Base-by-base conservation (phyloP, 2,329 filamentous ascomycete species). In the Emericellopsis atlantica region DNA sequence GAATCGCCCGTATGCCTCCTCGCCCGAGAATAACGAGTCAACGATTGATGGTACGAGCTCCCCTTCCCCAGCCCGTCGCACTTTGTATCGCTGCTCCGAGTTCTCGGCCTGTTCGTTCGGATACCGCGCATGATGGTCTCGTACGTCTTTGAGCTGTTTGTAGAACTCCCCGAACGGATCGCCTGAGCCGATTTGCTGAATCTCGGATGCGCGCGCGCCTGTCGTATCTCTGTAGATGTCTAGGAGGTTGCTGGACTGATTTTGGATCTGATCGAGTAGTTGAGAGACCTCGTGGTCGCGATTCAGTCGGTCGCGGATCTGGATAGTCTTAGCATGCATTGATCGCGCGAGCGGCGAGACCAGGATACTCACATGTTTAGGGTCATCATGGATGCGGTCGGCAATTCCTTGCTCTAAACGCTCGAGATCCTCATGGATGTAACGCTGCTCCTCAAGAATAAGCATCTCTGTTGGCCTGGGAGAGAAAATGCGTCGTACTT, bases 81-180 rank as follows among this genome's bases (percentile, higher is more conserved):
- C 73, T 59, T 88, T 87, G 67, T 98, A 98, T 31, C 89, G 84
- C 50, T 82, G 78, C 64, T 98, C 93, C 12, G 95, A 78, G 52
- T 96, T 95, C 61, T 98, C 92, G 37, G 94, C 85, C 24, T 85
- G 87, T 57, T 95, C 87, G 62, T 94, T 93, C 1, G 90, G 90
- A 54, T 98, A 95, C 51, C 83, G 79, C 44, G 81, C 76, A 60
- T 98, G 89, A 57, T 94, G 93, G 37, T 84, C 79, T 54, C 88
- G 92, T 53, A 95, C 83, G 22, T 81, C 76, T 43, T 76, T 70
- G 14, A 94, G 66, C 54, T 94, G 84, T 49, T 81, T 84, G 68
- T 95, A 90, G 62, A 98, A 98, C 47, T 89, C 81, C 35, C 88
- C 84, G 57, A 95, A 87, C 0, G 86, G 78, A 51, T 96, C 90